Conservation (phyloP, 176 grass and related monocot genomes). For the Phoenix dactylifera region DNA sequence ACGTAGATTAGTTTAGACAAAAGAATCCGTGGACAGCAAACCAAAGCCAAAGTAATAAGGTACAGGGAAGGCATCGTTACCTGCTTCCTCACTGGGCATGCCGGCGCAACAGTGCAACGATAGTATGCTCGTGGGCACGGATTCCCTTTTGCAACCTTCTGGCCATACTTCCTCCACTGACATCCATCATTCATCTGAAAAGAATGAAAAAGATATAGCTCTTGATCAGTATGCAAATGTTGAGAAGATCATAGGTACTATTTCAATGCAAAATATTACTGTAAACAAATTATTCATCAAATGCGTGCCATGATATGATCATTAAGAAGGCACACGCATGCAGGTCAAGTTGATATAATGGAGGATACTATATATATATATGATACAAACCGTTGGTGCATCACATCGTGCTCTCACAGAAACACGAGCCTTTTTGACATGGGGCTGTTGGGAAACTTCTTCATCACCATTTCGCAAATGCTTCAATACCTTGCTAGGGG, state of each 20-base stretch:
- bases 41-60: neutral
- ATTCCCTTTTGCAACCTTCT: conserved; percentile 70
- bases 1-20: neutral
- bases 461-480: conserved; percentile 21
- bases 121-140: conserved; percentile 74
- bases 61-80: conserved; percentile 12
- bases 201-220: neutral
- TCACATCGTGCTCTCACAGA: conserved; percentile 64
- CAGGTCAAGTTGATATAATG: too few relatives aligned
- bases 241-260: too few relatives aligned
- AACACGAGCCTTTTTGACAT: conserved; percentile 65
- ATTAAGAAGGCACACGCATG: neutral
- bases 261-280: too few relatives aligned
- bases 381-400: conserved; percentile 36
- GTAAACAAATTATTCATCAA: too few relatives aligned
- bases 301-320: too few relatives aligned
- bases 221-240: neutral
- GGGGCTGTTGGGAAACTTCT: conserved; percentile 35
- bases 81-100: conserved; percentile 71
- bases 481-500: conserved; percentile 32
- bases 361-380: too few relatives aligned
- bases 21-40: neutral
- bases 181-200: conserved; percentile 79
- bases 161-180: conserved; percentile 76
- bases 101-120: conserved; percentile 57